Percentiles rank a stretch among this genome's conserved stretches.
Evolutionary conservation across 805 yeast species (phyloP).

Genomic region (Jamesozyma rosinii): DNA sequence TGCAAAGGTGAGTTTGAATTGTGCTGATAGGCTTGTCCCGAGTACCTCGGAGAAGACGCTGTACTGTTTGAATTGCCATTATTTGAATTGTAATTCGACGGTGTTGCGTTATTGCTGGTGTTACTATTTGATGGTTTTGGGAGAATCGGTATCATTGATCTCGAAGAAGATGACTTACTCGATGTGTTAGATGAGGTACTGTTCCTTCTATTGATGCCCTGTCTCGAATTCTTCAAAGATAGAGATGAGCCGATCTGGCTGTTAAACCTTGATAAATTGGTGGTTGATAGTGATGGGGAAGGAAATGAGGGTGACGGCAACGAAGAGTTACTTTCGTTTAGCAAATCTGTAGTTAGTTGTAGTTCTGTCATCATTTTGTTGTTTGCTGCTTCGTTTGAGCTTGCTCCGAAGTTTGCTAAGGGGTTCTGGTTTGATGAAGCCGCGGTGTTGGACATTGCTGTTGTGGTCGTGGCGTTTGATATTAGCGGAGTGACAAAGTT

Average conservation of each 20-base stretch:
- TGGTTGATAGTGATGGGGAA: neutral
- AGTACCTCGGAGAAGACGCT: constrained; percentile 26
- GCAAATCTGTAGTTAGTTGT: neutral
- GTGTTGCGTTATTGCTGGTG: constrained; percentile 3
- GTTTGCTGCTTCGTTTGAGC: neutral
- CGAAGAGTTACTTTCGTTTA: neutral
- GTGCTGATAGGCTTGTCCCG: constrained; percentile 1
- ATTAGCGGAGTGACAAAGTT: constrained; percentile 9
- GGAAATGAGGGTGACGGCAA: neutral
- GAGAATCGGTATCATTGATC: constrained; percentile 29
- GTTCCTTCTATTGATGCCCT: constrained; percentile 15
- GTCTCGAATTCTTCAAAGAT: neutral
- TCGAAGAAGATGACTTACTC: constrained; percentile 25
- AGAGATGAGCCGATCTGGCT: neutral
- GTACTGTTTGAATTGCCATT: constrained; percentile 15
- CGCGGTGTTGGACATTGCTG: constrained; percentile 7
- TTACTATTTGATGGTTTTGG: constrained; percentile 25
- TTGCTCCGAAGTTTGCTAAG: constrained; percentile 1
- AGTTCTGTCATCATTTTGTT: neutral
- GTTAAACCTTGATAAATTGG: neutral
- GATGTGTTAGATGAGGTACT: constrained; percentile 28
- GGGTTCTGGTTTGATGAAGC: constrained; percentile 6
- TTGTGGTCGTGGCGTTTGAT: constrained; percentile 9
- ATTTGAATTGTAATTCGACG: neutral
- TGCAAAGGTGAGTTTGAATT: constrained; percentile 17